Evolutionary conservation across 2,329 filamentous ascomycete genomes (phyloP).

Genomic region (Aspergillus fumigatus): DNA sequence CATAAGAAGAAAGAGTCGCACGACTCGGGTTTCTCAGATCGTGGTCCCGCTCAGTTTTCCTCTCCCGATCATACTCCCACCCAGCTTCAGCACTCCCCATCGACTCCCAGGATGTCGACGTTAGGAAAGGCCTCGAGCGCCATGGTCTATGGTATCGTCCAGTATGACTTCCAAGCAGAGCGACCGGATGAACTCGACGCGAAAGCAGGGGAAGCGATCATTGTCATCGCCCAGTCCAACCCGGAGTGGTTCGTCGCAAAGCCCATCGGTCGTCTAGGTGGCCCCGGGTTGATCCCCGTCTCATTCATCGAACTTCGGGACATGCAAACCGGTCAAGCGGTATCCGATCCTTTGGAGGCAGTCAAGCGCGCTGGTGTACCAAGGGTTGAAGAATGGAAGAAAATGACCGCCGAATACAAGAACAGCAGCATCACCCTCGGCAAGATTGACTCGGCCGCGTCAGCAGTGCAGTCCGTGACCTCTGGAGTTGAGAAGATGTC

Average conservation of each 20-base stretch:
- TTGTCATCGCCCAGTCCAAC: constrained; percentile 97
- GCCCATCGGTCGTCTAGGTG: constrained; percentile 94
- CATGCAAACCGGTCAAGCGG: constrained; percentile 80
- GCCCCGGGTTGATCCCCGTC: constrained; percentile 90
- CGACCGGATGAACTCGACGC: constrained; percentile 94
- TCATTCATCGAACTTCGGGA: constrained; percentile 96
- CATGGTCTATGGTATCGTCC: constrained; percentile 94
- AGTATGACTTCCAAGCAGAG: constrained; percentile 95
- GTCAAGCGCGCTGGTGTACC: constrained; percentile 86
- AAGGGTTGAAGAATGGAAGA: constrained; percentile 98
- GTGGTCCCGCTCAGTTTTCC: constrained; percentile 36
- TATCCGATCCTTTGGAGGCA: constrained; percentile 76
- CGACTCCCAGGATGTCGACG: constrained; percentile 40
- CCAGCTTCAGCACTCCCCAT: constrained; percentile 19
- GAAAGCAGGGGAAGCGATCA: constrained; percentile 92
- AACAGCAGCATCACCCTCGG: constrained; percentile 97
- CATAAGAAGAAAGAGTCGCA: constrained; percentile 61
- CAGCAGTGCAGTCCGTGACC: constrained; percentile 55
- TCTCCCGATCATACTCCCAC: constrained; percentile 22
- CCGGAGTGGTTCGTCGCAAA: constrained; percentile 99
- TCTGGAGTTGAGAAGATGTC: constrained; percentile 76
- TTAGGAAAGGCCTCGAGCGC: constrained; percentile 60
- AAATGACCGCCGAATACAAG: constrained; percentile 98
- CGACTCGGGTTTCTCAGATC: constrained; percentile 82
- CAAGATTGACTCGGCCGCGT: constrained; percentile 62